Conservation (phyloP, 2,329 filamentous ascomycete genomes). For the Sclerotinia spermophila region DNA sequence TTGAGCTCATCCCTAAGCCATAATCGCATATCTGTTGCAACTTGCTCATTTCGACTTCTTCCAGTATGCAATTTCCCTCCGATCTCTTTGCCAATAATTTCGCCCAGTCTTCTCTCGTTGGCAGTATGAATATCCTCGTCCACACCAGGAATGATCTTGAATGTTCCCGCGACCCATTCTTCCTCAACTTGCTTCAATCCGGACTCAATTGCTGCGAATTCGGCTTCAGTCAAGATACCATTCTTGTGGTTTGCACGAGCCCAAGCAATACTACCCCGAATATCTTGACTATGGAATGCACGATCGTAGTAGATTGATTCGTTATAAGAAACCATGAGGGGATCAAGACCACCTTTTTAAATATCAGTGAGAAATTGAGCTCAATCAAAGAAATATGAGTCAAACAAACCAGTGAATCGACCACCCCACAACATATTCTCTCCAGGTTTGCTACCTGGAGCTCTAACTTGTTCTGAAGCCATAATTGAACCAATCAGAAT, state of each 20-base stretch:
- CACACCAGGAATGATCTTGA: conserved; percentile 49
- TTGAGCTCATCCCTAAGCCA: conserved; percentile 77
- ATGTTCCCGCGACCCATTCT: conserved; percentile 51
- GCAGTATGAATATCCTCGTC: conserved; percentile 66
- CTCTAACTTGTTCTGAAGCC: conserved; percentile 31
- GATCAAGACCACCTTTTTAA: conserved; percentile 68
- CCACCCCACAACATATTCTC: conserved; percentile 53
- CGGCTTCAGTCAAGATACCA: conserved; percentile 67
- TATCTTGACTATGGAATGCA: conserved; percentile 74
- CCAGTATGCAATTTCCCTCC: conserved; percentile 88
- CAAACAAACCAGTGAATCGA: conserved; percentile 52
- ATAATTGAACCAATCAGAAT: conserved; percentile 25
- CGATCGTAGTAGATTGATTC: conserved; percentile 76
- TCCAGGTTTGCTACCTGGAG: conserved; percentile 32
- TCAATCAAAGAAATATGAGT: neutral
- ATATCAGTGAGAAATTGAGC: conserved; percentile 20
- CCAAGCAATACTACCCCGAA: conserved; percentile 75
- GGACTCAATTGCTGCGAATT: conserved; percentile 70
- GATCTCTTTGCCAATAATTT: conserved; percentile 81
- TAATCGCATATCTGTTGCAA: conserved; percentile 84
- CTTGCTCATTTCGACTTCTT: conserved; percentile 84
- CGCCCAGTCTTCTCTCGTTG: conserved; percentile 69
- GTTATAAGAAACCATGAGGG: conserved; percentile 84
- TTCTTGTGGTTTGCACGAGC: conserved; percentile 74
- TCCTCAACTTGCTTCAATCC: conserved; percentile 58